phyloP scores from a whole-genome alignment of 176 grass and related monocot genomes.

The Calamus simplicifolius region DNA sequence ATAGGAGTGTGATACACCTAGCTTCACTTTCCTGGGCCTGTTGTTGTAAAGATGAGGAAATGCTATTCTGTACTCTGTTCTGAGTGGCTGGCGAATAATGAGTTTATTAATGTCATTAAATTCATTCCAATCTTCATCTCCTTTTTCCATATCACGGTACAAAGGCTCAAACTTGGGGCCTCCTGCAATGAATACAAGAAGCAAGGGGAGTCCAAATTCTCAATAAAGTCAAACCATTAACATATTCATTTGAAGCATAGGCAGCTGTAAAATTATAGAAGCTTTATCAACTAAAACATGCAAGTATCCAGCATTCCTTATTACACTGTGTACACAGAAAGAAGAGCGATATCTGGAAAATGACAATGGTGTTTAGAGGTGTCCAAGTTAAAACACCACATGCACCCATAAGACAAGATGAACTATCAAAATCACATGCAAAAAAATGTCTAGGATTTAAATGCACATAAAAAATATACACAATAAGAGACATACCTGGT shows the following conservation, averaged over 20 bases:
- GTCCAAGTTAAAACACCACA: too few species aligned
- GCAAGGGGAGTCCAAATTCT: not conserved
- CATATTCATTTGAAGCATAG: not conserved
- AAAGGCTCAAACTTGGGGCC: conserved; percentile 97
- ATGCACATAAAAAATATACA: too few species aligned
- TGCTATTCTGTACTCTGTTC: conserved; percentile 95
- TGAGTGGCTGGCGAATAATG: conserved; percentile 93
- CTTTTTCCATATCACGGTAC: conserved; percentile 97
- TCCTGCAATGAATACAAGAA: conserved; percentile 30
- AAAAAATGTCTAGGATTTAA: too few species aligned
- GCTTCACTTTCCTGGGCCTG: conserved; percentile 91
- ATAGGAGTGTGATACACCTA: conserved; percentile 89
- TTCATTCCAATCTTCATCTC: conserved; percentile 99
- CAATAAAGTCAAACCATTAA: not conserved
- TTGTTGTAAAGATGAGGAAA: conserved; percentile 99
- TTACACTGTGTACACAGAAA: too few species aligned
- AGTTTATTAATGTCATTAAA: conserved; percentile 99
- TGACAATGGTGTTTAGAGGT: too few species aligned
- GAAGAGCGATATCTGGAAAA: too few species aligned
- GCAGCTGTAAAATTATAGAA: not conserved
- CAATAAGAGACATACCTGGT: conserved; percentile 45
- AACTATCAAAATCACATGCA: too few species aligned
- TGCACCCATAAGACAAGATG: too few species aligned
- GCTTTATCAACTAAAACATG: too few species aligned
- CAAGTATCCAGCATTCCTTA: too few species aligned